These are phyloP conservation scores for Mrakiaceae sp. DNA, from an alignment of 1,284 basidiomycete genomes.

Conservation along the genomic window DNA sequence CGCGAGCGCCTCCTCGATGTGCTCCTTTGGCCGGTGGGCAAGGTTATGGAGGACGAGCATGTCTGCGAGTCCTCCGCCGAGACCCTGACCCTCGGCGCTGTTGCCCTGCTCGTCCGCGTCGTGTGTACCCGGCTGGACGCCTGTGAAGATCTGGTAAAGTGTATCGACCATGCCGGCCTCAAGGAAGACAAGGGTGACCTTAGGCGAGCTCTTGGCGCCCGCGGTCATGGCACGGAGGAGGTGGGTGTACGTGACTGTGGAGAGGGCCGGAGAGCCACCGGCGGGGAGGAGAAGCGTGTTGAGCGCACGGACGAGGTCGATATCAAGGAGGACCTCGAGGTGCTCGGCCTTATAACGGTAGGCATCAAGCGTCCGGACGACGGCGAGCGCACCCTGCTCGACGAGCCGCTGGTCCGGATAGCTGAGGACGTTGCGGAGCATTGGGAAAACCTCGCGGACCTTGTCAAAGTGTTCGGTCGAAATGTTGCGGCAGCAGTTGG, in stretches of 20 bases:
- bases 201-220: constrained; percentile 71
- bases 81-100: constrained; percentile 47
- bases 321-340: constrained; percentile 71
- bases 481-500: constrained; percentile 87
- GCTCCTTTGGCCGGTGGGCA: constrained; percentile 90
- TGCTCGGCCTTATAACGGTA: constrained; percentile 75
- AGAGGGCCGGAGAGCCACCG: constrained; percentile 71
- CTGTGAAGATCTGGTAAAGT: constrained; percentile 83
- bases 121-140: constrained; percentile 60
- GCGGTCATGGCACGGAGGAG: constrained; percentile 77
- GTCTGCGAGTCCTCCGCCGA: constrained; percentile 75
- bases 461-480: constrained; percentile 74
- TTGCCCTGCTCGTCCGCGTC: constrained; percentile 53
- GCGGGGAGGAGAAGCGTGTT: constrained; percentile 74
- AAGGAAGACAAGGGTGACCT: constrained; percentile 69
- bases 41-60: constrained; percentile 97
- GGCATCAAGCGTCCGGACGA: constrained; percentile 82
- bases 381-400: constrained; percentile 82
- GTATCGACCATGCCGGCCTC: constrained; percentile 85
- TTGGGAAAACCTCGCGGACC: constrained; percentile 81
- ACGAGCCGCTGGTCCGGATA: constrained; percentile 89
- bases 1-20: constrained; percentile 81
- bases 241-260: constrained; percentile 73
- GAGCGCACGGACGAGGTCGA: constrained; percentile 69
- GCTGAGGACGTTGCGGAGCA: constrained; percentile 75